Conservation (phyloP, 352 stramenopile species). For the Pythium biforme region DNA sequence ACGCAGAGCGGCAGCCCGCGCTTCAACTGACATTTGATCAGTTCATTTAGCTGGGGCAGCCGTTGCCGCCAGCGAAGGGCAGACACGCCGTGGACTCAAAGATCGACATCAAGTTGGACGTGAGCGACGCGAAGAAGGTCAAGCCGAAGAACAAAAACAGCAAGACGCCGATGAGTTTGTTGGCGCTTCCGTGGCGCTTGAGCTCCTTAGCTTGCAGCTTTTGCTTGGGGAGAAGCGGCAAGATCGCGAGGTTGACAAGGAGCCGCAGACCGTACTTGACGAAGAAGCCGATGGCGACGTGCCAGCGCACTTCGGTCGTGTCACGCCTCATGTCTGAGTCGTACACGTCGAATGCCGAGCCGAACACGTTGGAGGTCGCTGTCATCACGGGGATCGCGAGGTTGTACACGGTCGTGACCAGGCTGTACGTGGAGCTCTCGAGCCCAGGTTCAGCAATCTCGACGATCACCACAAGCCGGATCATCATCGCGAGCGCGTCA, state of each 20-base stretch:
- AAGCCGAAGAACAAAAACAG: slow-evolving; percentile 42
- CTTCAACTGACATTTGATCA: too few relatives aligned
- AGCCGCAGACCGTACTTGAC: slow-evolving; percentile 57
- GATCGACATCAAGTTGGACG: slow-evolving; percentile 60
- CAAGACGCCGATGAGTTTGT: slow-evolving; percentile 34
- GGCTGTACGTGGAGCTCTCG: slow-evolving; percentile 76
- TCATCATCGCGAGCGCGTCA: slow-evolving; percentile 68
- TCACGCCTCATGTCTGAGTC: slow-evolving; percentile 58
- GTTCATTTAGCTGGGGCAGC: slow-evolving; percentile 28
- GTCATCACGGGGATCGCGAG: slow-evolving; percentile 61
- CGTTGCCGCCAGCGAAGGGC: slow-evolving; percentile 52
- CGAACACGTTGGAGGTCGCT: slow-evolving; percentile 57
- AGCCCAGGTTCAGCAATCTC: slow-evolving; percentile 72
- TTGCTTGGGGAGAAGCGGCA: slow-evolving; percentile 57
- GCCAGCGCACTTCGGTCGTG: slow-evolving; percentile 46
- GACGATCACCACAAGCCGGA: slow-evolving; percentile 75
- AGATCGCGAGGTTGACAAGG: slow-evolving; percentile 37
- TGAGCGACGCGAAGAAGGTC: slow-evolving; percentile 48
- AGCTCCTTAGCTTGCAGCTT: slow-evolving; percentile 45
- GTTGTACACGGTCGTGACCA: slow-evolving; percentile 79
- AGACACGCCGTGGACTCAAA: slow-evolving; percentile 56
- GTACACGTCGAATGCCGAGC: slow-evolving; percentile 54
- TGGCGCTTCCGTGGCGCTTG: slow-evolving; percentile 46
- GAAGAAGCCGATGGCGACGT: slow-evolving; percentile 52
- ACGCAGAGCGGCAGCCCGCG: too few relatives aligned